Percentiles rank a stretch among this genome's conserved stretches.
Conservation (phyloP, 306 rosid genomes). For the Amphicarpaea edgeworthii region DNA sequence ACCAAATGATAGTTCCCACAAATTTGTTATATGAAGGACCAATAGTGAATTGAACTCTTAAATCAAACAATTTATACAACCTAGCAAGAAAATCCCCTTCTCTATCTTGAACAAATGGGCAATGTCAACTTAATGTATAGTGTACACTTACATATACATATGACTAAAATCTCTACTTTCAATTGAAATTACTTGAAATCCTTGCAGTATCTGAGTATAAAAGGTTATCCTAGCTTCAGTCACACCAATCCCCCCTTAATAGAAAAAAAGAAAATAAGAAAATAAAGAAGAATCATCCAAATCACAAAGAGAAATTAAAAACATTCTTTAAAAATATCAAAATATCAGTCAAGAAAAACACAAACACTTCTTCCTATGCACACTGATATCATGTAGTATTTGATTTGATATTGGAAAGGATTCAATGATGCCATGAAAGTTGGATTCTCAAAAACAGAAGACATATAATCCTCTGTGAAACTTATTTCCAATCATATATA, state of each 20-base stretch:
- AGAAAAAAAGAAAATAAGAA: no score
- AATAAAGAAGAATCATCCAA: background rate
- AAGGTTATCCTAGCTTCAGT: background rate
- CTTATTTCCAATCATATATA: background rate
- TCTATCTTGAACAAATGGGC: background rate
- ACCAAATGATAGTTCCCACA: constrained; percentile 14
- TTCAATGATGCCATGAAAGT: background rate
- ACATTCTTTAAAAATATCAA: background rate
- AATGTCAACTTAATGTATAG: background rate
- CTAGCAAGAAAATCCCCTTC: constrained; percentile 15
- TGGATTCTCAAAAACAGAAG: no score
- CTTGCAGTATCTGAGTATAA: background rate
- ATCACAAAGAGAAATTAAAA: background rate
- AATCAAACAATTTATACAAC: constrained; percentile 4
- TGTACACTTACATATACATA: background rate
- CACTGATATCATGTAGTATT: background rate
- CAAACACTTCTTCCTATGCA: background rate
- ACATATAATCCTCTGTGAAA: no score
- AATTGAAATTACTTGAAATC: background rate
- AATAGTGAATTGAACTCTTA: constrained; percentile 25
- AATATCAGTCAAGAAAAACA: constrained; percentile 1
- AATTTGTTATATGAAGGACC: constrained; percentile 20
- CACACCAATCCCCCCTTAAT: background rate
- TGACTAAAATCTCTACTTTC: constrained; percentile 10
- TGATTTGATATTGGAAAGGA: constrained; percentile 3